Percentiles rank a stretch among this genome's conserved stretches.
Conservation (phyloP, 805 yeast species). For the Ogataea zsoltii region DNA sequence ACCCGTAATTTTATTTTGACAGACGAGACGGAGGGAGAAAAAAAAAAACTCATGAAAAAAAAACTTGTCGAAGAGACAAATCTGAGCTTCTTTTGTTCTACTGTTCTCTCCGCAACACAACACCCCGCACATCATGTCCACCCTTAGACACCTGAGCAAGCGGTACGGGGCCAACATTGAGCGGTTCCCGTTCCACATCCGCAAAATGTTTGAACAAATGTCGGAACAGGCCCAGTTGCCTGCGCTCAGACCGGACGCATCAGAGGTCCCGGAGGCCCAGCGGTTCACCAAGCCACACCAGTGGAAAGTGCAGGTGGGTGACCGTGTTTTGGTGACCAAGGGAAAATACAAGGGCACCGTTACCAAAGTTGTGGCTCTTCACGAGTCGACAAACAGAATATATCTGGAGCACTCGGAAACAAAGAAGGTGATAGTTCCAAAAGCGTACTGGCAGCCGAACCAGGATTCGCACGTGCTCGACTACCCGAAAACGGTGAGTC, state of each 20-base stretch:
- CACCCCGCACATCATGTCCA: slow-evolving; percentile 12
- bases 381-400: slow-evolving; percentile 60
- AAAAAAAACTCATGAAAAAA: background rate
- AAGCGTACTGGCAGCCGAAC: slow-evolving; percentile 67
- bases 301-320: slow-evolving; percentile 71
- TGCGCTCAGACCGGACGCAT: slow-evolving; percentile 29
- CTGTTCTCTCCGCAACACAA: background rate
- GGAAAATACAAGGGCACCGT: slow-evolving; percentile 78
- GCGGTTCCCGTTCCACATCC: slow-evolving; percentile 30
- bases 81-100: background rate
- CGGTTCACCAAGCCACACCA: slow-evolving; percentile 46
- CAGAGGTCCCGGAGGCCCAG: slow-evolving; percentile 34
- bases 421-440: slow-evolving; percentile 66
- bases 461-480: slow-evolving; percentile 72
- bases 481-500: slow-evolving; percentile 63
- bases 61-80: background rate
- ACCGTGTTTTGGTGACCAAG: slow-evolving; percentile 66
- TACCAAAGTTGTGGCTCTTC: slow-evolving; percentile 62
- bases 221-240: slow-evolving; percentile 33
- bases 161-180: slow-evolving; percentile 35
- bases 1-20: background rate
- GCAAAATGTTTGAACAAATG: slow-evolving; percentile 32
- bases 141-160: slow-evolving; percentile 26
- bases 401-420: slow-evolving; percentile 70
- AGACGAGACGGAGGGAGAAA: no score